Evolutionary conservation across 225 moss, liverwort and hornwort genomes (phyloP), one percentile per base, ranked within the genome.

Genomic region (Marchantia paleacea): DNA sequence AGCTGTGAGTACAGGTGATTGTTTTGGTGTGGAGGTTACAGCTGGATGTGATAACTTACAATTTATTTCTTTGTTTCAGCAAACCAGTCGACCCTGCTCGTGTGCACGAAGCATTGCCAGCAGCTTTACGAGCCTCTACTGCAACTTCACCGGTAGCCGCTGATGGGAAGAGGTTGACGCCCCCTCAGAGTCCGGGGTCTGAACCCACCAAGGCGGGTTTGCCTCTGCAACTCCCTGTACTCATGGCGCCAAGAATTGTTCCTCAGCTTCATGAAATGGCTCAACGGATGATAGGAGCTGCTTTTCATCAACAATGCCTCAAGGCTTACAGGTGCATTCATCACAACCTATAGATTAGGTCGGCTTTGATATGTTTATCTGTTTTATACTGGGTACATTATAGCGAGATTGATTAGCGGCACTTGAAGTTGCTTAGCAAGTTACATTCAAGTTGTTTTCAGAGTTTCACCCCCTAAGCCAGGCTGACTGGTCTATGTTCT

Each of bases 181-280:
- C 81, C 39, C 80, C 85, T 30, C 80, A 78, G 47, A 85, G 76
- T 79, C 82, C 85, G 48, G 89, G 75, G 20, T 75, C 14, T 29
- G 84, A 82, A 30, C 55, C 79, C 64, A 62, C 64, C 75, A 90
- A 90, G 86, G 82, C 79, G 31, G 88, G 79, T 78, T 64, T 86
- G 75, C 80, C 92, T 82, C 82, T 89, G 78, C 90, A 90, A 79
- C 89, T 96, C 72, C 96, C 96, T 81, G 76, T 79, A 80, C 88
- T 91, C 60, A 87, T 96, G 82, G 82, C 92, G 73, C 92, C 91
- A 25, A 90, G 88, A 85, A 63, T 92, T 81, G 82, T 96, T 79
- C 93, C 96, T 62, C 91, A 91, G 77, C 91, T 96, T 64, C 90
- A 91, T 69, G 93, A 93, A 87, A 96, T 96, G 88, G 92, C 92